Percentiles rank a stretch among this genome's conserved stretches.
Conservation (phyloP, 257 asterid species). For the Solanum clarkiae region DNA sequence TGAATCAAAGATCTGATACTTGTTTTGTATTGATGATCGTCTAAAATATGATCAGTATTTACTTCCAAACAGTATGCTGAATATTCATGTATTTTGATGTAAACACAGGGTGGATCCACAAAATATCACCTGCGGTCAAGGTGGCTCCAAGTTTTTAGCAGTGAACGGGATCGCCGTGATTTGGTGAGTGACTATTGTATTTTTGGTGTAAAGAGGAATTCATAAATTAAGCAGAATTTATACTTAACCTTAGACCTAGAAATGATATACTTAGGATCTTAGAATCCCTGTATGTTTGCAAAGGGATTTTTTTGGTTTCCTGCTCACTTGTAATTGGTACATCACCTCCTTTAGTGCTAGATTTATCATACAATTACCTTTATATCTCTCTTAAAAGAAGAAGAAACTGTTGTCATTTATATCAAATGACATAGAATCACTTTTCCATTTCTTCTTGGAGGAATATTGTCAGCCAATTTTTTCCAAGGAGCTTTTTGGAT, state of each 20-base stretch:
- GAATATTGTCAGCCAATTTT: not conserved
- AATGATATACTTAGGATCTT: not conserved
- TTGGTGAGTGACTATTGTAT: conserved; percentile 52
- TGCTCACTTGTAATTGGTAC: not conserved
- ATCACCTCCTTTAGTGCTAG: not conserved
- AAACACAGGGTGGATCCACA: conserved; percentile 86
- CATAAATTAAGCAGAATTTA: not conserved
- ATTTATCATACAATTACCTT: not conserved
- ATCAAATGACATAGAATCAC: not conserved
- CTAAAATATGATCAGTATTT: not conserved
- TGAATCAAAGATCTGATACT: not conserved
- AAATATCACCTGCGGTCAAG: conserved; percentile 83
- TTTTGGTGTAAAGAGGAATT: not conserved
- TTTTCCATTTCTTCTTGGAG: not conserved
- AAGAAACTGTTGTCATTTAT: not conserved
- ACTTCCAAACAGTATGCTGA: not conserved
- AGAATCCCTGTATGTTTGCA: not conserved
- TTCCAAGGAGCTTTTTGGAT: not conserved
- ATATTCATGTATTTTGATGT: not conserved
- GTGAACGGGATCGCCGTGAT: conserved; percentile 99
- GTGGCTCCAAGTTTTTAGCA: conserved; percentile 89
- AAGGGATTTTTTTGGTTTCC: not conserved
- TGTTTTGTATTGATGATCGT: not conserved
- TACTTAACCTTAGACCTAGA: not conserved
- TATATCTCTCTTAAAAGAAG: not conserved